Conservation (phyloP, 257 asterid genomes). For the Solanum peruvianum region DNA sequence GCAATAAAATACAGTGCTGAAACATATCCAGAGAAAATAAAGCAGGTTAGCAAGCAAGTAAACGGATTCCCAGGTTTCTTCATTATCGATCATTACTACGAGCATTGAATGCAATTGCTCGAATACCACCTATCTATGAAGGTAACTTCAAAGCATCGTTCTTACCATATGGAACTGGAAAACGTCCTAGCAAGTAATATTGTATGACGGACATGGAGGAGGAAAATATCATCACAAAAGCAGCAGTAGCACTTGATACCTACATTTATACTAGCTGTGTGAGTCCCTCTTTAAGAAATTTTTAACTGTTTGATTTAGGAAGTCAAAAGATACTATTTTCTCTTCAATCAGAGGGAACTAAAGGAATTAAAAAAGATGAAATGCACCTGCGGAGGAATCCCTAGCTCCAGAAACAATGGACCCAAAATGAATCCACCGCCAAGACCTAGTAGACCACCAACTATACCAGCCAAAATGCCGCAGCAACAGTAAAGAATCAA, state of each 20-base stretch:
- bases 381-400: constrained; percentile 54
- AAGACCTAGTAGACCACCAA: constrained; percentile 59
- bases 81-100: neutral
- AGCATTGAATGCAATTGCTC: neutral
- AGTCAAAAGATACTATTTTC: neutral
- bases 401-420: constrained; percentile 45
- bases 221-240: constrained; percentile 39
- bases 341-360: neutral
- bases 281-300: too few species aligned
- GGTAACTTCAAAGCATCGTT: neutral
- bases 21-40: neutral
- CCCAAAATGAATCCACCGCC: constrained; percentile 66
- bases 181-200: constrained; percentile 41
- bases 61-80: neutral
- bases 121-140: neutral
- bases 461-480: constrained; percentile 48
- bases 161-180: constrained; percentile 45
- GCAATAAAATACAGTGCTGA: constrained; percentile 44
- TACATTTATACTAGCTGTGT: neutral
- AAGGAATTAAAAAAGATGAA: neutral
- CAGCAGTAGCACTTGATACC: constrained; percentile 61
- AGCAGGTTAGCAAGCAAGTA: neutral
- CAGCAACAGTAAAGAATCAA: constrained; percentile 37
- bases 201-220: constrained; percentile 60
- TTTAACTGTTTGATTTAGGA: neutral